These are phyloP conservation scores for Leccinum longicurvipes DNA, from an alignment of 768 basidiomycete genomes.

Conservation along the genomic window DNA sequence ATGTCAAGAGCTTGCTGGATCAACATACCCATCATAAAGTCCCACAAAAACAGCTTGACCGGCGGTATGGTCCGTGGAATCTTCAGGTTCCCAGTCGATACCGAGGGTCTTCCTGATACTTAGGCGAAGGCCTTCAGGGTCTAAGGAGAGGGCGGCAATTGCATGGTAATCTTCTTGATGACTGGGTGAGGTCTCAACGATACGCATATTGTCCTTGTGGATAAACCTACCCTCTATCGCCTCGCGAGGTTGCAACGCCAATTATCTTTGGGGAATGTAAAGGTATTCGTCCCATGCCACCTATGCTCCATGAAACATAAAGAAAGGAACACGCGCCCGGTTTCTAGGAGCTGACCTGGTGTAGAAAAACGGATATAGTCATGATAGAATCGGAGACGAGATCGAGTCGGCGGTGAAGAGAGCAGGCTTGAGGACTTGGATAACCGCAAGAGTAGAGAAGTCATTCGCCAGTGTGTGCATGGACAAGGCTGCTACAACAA, in stretches of 20 bases:
- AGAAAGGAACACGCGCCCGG: background rate
- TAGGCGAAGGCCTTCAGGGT: slow-evolving; percentile 67
- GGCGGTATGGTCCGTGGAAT: slow-evolving; percentile 52
- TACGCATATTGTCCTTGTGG: background rate
- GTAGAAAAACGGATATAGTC: slow-evolving; percentile 61
- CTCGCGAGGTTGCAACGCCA: slow-evolving; percentile 71
- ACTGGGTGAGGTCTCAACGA: slow-evolving; percentile 38
- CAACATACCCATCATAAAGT: slow-evolving; percentile 81
- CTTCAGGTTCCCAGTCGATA: slow-evolving; percentile 70
- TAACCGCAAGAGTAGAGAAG: slow-evolving; percentile 23
- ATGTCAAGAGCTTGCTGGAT: background rate
- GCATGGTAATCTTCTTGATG: slow-evolving; percentile 89
- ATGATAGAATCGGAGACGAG: slow-evolving; percentile 46
- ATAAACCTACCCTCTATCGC: slow-evolving; percentile 59
- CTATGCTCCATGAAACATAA: slow-evolving; percentile 33
- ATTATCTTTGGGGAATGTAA: slow-evolving; percentile 75
- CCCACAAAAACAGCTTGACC: slow-evolving; percentile 83
- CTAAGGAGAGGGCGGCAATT: slow-evolving; percentile 70
- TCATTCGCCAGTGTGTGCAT: slow-evolving; percentile 30
- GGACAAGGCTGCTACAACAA: slow-evolving; percentile 16
- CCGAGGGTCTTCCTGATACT: slow-evolving; percentile 60
- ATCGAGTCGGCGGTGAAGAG: slow-evolving; percentile 8
- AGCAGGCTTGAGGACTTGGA: slow-evolving; percentile 15
- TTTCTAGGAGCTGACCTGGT: slow-evolving; percentile 39
- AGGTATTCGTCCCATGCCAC: slow-evolving; percentile 64